A percentile compares a stretch with the other conserved stretches of the same genome.
These are phyloP conservation scores for Vickermania ingenoplastis DNA, from an alignment of 208 protist genomes.

Conservation along the genomic window DNA sequence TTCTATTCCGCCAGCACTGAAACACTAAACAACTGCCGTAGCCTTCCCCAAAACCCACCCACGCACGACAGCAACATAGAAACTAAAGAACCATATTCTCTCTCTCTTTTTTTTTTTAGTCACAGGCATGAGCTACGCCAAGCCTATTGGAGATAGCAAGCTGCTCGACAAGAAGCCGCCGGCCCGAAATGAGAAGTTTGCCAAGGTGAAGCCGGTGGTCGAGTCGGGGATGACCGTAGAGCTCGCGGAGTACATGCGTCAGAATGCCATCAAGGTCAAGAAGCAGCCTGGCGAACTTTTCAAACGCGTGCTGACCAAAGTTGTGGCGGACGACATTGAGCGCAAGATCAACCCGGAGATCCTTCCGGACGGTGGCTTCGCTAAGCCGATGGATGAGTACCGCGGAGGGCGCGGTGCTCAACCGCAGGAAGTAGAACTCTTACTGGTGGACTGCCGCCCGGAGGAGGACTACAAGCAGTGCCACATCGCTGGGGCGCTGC, in stretches of 20 bases:
- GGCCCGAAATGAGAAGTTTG: constrained; percentile 53
- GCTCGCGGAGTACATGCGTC: constrained; percentile 49
- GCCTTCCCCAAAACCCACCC: not conserved
- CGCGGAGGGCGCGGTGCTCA: constrained; percentile 5
- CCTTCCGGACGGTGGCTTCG: constrained; percentile 65
- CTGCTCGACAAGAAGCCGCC: constrained; percentile 26
- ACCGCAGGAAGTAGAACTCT: constrained; percentile 19
- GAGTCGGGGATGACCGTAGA: constrained; percentile 75
- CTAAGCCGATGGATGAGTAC: constrained; percentile 82
- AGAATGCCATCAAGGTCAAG: constrained; percentile 27
- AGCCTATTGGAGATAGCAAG: constrained; percentile 65
- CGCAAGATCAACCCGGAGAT: constrained; percentile 7
- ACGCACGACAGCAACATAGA: not conserved
- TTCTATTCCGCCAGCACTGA: not conserved
- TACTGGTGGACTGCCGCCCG: constrained; percentile 74
- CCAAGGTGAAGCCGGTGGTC: constrained; percentile 56
- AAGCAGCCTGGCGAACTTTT: constrained; percentile 67
- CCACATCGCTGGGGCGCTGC: constrained; percentile 69
- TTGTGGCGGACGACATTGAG: constrained; percentile 40
- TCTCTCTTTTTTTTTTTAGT: not conserved
- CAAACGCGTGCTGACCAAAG: constrained; percentile 37
- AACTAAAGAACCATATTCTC: not conserved
- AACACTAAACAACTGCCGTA: not conserved
- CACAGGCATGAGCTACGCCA: constrained; percentile 37
- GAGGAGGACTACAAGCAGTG: constrained; percentile 66